A percentile compares a stretch with the other conserved stretches of the same genome.
Evolutionary conservation across 176 grass and related monocot genomes (phyloP).

Genomic region (Aegilops bicornis): DNA sequence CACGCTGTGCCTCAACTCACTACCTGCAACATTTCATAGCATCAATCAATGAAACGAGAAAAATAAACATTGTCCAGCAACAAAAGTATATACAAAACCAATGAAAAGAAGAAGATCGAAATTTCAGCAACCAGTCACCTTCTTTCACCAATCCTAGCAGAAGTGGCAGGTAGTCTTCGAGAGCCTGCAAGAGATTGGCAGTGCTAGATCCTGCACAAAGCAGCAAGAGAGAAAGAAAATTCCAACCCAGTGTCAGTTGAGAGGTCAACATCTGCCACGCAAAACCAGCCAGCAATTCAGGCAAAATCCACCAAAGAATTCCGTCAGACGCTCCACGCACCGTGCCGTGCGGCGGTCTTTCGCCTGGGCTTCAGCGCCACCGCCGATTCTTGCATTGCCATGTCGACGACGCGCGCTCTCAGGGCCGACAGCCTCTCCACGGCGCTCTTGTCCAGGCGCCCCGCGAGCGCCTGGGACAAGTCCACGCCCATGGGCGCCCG

Average conservation of each 20-base stretch:
- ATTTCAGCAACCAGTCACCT: constrained; percentile 38
- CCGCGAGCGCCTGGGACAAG: constrained; percentile 55
- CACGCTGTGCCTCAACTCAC: constrained; percentile 50
- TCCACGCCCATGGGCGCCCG: constrained; percentile 69
- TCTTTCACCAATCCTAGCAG: constrained; percentile 79
- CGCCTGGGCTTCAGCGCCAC: constrained; percentile 54
- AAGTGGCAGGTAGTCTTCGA: constrained; percentile 77
- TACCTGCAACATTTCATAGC: constrained; percentile 40
- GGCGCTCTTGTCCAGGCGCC: constrained; percentile 34
- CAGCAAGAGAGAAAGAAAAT: neutral
- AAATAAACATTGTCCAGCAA: neutral
- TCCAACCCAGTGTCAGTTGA: constrained; percentile 10
- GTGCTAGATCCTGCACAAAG: constrained; percentile 51
- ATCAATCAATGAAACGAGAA: neutral
- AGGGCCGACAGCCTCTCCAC: constrained; percentile 58
- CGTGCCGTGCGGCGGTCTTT: constrained; percentile 65
- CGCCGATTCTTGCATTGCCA: constrained; percentile 77
- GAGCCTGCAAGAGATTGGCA: constrained; percentile 62
- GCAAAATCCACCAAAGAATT: constrained; percentile 7
- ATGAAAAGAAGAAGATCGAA: neutral
- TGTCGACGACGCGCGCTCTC: constrained; percentile 57
- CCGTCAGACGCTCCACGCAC: constrained; percentile 37
- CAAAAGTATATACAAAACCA: neutral
- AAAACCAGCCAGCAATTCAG: neutral
- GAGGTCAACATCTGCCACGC: constrained; percentile 16